A percentile compares a stretch with the other conserved stretches of the same genome.
phyloP scores from a whole-genome alignment of 176 grass and related monocot species.

The Carex pumila region DNA sequence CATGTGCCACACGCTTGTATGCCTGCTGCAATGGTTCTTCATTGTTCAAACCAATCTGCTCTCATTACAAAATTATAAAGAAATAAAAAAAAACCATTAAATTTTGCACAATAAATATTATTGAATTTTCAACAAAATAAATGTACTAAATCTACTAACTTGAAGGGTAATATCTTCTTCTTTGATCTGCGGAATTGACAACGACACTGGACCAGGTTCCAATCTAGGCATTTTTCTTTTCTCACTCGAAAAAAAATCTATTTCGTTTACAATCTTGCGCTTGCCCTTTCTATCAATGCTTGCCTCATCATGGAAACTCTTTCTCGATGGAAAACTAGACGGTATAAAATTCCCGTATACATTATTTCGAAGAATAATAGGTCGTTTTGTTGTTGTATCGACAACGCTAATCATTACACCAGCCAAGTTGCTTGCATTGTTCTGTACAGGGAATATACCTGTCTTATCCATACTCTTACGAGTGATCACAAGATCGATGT shows the following conservation, averaged over 20 bases:
- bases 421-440: not conserved
- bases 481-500: not conserved
- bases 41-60: conserved; percentile 12
- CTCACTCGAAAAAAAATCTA: conserved; percentile 23
- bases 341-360: not conserved
- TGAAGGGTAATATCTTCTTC: conserved; percentile 24
- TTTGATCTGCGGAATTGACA: not conserved
- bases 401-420: not conserved
- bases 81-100: not conserved
- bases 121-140: not conserved
- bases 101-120: not conserved
- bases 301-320: not conserved
- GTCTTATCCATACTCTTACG: not conserved
- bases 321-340: not conserved
- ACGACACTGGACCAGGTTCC: not conserved
- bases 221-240: conserved; percentile 1
- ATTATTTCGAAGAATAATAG: conserved; percentile 9
- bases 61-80: not conserved
- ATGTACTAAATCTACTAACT: conserved; percentile 9
- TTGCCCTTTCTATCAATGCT: not conserved
- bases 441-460: not conserved
- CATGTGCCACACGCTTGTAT: not conserved
- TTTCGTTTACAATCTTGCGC: conserved; percentile 11
- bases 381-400: not conserved
- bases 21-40: conserved; percentile 7